Conservation (phyloP, 1,284 basidiomycete genomes). For the Psilocybe mexicana region DNA sequence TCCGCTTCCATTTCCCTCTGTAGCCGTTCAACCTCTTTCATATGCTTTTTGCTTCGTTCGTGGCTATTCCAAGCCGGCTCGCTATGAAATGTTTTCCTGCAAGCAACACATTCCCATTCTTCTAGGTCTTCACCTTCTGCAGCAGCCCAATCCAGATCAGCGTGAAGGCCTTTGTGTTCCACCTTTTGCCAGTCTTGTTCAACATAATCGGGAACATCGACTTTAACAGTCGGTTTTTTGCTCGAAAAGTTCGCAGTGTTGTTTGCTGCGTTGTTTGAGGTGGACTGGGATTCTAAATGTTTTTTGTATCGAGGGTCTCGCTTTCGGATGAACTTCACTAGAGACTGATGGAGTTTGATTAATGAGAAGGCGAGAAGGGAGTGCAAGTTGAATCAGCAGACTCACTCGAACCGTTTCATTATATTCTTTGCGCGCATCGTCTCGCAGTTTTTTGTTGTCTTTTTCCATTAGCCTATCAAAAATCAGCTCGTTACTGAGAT, state of each 20-base stretch:
- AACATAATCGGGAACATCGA: constrained; percentile 46
- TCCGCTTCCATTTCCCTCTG: constrained; percentile 78
- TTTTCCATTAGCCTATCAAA: constrained; percentile 82
- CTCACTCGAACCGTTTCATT: constrained; percentile 85
- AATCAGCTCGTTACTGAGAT: constrained; percentile 3
- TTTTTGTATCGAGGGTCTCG: constrained; percentile 91
- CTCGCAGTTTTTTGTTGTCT: constrained; percentile 92
- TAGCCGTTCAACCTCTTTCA: constrained; percentile 82
- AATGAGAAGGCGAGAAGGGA: not conserved
- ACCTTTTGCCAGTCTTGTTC: constrained; percentile 86
- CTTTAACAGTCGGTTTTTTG: constrained; percentile 13
- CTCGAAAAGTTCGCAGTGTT: constrained; percentile 3
- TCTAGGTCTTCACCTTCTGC: constrained; percentile 72
- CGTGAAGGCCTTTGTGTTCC: constrained; percentile 42
- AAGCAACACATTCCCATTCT: constrained; percentile 96
- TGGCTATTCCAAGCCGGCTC: constrained; percentile 97
- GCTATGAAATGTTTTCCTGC: constrained; percentile 87
- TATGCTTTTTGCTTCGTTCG: constrained; percentile 94
- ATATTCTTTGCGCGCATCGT: constrained; percentile 88
- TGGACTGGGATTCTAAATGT: constrained; percentile 53
- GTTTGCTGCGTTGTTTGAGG: constrained; percentile 1
- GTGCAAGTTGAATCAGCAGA: not conserved
- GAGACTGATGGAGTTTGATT: constrained; percentile 47
- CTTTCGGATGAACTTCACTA: constrained; percentile 88
- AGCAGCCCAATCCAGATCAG: constrained; percentile 69